phyloP scores from a whole-genome alignment of 148 eudicot genomes.

The Camellia granthamiana region DNA sequence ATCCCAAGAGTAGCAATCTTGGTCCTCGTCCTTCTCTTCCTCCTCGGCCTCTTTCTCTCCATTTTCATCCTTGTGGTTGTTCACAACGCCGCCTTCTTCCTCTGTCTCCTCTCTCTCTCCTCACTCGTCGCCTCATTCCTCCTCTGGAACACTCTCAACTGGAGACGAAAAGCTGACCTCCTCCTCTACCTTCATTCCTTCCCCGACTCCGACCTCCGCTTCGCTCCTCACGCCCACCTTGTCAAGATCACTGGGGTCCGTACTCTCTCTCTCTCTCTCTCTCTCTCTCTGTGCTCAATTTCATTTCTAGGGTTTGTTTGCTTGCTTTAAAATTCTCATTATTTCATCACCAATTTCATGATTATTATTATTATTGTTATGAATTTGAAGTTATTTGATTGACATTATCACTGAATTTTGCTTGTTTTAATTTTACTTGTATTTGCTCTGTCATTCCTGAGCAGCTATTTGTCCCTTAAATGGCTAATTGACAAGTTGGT shows the following conservation, averaged over 20 bases:
- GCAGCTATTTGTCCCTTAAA: no score
- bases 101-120: slow-evolving; percentile 28
- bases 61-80: slow-evolving; percentile 37
- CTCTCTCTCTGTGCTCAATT: not conserved
- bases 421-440: no score
- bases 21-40: slow-evolving; percentile 33
- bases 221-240: slow-evolving; percentile 45
- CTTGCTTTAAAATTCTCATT: not conserved
- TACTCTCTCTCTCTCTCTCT: not conserved
- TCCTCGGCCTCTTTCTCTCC: slow-evolving; percentile 36
- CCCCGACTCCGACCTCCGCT: slow-evolving; percentile 43
- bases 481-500: not conserved
- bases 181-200: slow-evolving; percentile 37
- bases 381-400: no score
- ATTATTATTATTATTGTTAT: no score
- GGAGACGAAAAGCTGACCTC: slow-evolving; percentile 24
- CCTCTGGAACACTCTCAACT: slow-evolving; percentile 33
- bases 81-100: slow-evolving; percentile 42
- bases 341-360: not conserved
- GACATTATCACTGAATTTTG: no score
- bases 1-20: slow-evolving; percentile 29
- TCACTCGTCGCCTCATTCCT: slow-evolving; percentile 30
- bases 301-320: slow-evolving; percentile 6
- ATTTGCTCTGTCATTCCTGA: no score
- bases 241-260: slow-evolving; percentile 59